These are phyloP conservation scores for Yamadazyma blattariae DNA, from an alignment of 1,139 yeast species.

Conservation along the genomic window DNA sequence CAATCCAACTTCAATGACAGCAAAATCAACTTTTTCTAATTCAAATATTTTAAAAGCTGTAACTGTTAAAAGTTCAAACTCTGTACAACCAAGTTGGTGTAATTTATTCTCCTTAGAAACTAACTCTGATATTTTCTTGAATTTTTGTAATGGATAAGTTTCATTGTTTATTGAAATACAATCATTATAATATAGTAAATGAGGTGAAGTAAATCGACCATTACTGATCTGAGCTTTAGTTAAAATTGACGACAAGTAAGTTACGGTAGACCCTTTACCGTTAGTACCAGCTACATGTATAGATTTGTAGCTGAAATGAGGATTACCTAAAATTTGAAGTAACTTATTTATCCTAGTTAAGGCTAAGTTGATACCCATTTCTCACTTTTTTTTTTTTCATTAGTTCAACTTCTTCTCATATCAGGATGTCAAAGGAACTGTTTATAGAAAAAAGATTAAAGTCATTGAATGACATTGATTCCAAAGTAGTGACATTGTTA, in stretches of 20 bases:
- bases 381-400: not conserved
- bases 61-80: conserved; percentile 82
- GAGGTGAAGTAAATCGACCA: conserved; percentile 90
- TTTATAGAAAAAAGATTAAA: conserved; percentile 47
- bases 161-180: conserved; percentile 64
- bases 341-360: conserved; percentile 57
- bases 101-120: conserved; percentile 35
- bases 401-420: not conserved
- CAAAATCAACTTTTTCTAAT: conserved; percentile 57
- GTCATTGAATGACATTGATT: conserved; percentile 42
- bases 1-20: conserved; percentile 84
- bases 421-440: conserved; percentile 6
- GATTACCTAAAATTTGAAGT: conserved; percentile 62
- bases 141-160: conserved; percentile 49
- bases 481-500: conserved; percentile 41
- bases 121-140: conserved; percentile 38
- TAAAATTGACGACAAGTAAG: conserved; percentile 67
- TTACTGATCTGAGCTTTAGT: conserved; percentile 46
- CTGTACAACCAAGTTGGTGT: conserved; percentile 64
- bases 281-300: conserved; percentile 92
- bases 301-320: conserved; percentile 60
- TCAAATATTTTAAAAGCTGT: conserved; percentile 77
- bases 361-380: conserved; percentile 55
- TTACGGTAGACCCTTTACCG: conserved; percentile 90
- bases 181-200: conserved; percentile 69